Conservation (phyloP, 2,329 filamentous ascomycete species). For the Trichoderma simmonsii region DNA sequence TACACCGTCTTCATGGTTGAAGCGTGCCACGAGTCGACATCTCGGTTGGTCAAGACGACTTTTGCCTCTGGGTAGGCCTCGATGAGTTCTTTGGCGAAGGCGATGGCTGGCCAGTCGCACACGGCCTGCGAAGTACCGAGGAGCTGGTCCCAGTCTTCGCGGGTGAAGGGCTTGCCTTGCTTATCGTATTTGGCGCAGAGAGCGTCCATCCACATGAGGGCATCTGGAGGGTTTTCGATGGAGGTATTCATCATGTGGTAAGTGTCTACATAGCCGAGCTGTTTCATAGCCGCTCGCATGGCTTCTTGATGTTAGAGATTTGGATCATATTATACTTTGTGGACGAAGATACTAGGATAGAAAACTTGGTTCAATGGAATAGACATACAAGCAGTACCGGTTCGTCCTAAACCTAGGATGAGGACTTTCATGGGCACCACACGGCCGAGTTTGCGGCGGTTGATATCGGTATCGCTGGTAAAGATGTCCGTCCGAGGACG, state of each 20-base stretch:
- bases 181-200: conserved; percentile 50
- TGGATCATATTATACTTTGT: neutral
- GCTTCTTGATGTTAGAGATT: conserved; percentile 37
- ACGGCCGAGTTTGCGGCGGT: conserved; percentile 62
- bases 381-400: conserved; percentile 63
- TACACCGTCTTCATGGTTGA: conserved; percentile 63
- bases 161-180: conserved; percentile 46
- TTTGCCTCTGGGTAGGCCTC: conserved; percentile 71
- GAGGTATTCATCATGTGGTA: conserved; percentile 73
- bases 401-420: conserved; percentile 65
- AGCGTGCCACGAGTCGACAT: conserved; percentile 57
- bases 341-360: neutral
- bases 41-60: conserved; percentile 64
- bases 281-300: conserved; percentile 62
- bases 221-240: conserved; percentile 58
- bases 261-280: conserved; percentile 64
- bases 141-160: conserved; percentile 67
- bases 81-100: conserved; percentile 66
- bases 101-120: conserved; percentile 64
- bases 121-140: conserved; percentile 65
- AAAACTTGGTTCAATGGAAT: neutral
- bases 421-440: conserved; percentile 65
- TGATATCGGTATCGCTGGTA: conserved; percentile 65
- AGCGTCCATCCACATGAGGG: conserved; percentile 68
- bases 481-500: conserved; percentile 57